Conservation (phyloP, 148 eudicot genomes). For the Rhododendron vialii region DNA sequence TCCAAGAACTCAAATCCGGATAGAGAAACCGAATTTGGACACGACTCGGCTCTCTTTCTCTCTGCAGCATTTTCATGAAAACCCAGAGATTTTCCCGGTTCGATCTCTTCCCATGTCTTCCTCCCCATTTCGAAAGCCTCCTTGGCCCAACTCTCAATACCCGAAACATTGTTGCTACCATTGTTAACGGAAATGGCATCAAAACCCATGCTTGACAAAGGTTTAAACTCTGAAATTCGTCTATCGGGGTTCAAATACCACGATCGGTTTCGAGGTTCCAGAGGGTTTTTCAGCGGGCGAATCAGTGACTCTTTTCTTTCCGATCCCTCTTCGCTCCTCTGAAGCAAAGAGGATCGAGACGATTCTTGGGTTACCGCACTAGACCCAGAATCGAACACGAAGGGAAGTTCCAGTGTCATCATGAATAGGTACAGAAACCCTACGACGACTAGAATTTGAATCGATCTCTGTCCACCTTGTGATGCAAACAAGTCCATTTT, state of each 20-base stretch:
- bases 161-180: slow-evolving; percentile 34
- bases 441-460: slow-evolving; percentile 41
- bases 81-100: slow-evolving; percentile 23
- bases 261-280: slow-evolving; percentile 12
- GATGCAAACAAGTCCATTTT: slow-evolving; percentile 44
- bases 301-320: slow-evolving; percentile 38
- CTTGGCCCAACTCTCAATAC: slow-evolving; percentile 44
- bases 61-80: slow-evolving; percentile 1
- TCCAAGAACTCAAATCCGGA: slow-evolving; percentile 38
- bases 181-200: slow-evolving; percentile 27
- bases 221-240: slow-evolving; percentile 25
- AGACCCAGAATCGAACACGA: slow-evolving; percentile 38
- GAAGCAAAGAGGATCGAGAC: slow-evolving; percentile 23
- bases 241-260: slow-evolving; percentile 27
- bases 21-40: slow-evolving; percentile 55
- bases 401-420: slow-evolving; percentile 61
- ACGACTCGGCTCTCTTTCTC: slow-evolving; percentile 28
- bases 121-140: slow-evolving; percentile 60
- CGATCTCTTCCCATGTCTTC: slow-evolving; percentile 56
- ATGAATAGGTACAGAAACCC: slow-evolving; percentile 50
- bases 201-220: slow-evolving; percentile 41
- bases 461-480: slow-evolving; percentile 42
- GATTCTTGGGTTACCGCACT: slow-evolving; percentile 18
- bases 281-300: slow-evolving; percentile 39
- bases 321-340: slow-evolving; percentile 52